Evolutionary conservation across 2,329 filamentous ascomycete genomes (phyloP), one percentile per base, ranked within the genome.

Genomic region (Cladosporium sphaerospermum): DNA sequence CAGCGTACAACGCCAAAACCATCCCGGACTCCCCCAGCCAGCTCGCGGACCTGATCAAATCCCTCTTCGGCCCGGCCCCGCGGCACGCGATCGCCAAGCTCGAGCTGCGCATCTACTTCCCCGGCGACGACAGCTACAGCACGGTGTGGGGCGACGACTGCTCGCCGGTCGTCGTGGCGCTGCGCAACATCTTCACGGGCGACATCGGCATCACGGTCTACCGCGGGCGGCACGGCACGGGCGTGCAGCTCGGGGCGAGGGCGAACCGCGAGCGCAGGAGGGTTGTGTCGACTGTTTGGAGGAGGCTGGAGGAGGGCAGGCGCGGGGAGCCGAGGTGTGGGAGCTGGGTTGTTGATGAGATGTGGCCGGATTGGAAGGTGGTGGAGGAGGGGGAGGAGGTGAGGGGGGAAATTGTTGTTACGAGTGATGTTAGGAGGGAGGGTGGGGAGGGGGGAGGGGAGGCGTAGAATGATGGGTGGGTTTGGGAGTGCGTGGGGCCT

Each of bases 61-160:
- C 65, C 3, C 58, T 68, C 19, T 64, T 73, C 18, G 61, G 64
- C 54, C 31, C 62, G 53, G 9, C 48, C 8, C 14, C 62, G 45
- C n/a, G 48, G 8, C 55, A 61, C 45, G 32, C 54, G 50, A 47
- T 69, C 53, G 60, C 66, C 13, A 63, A 64, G 45, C 59, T 74
- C 19, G 67, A 73, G 52, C 56, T 72, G 19, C 67, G 71, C 8
- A 65, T 74, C 43, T 69, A 70, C 53, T 74, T 71, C 43, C 68
- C 71, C 0, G 71, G 70, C 8, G 61, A 63, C 3, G 63, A 68
- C 39, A 62, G 65, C 9, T 73, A 72, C 57, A 62, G 59, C 41
- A 62, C 57, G 8, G 66, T 73, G 7, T 75, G 71, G 71, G 61
- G 64, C 31, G 68, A 72, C 53, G 66, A 71, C 28, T 52, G 62